Conservation (phyloP, 768 basidiomycete genomes). For the Kwoniella bestiolae region DNA sequence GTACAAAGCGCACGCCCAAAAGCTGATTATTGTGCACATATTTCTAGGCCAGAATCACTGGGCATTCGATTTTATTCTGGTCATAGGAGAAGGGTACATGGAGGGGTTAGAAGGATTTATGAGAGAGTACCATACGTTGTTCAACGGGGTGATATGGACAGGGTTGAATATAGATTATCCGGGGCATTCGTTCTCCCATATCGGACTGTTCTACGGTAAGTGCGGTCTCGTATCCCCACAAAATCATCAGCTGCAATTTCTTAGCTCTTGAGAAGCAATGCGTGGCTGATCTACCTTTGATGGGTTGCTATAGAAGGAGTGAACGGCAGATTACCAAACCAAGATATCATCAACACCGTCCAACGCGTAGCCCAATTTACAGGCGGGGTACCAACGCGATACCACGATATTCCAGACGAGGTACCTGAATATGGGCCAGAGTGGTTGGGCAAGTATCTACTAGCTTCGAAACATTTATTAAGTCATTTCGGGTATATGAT, state of each 20-base stretch:
- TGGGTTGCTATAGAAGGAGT: conserved; percentile 71
- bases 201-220: conserved; percentile 90
- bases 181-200: conserved; percentile 92
- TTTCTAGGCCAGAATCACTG: conserved; percentile 65
- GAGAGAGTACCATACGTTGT: conserved; percentile 76
- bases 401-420: conserved; percentile 71
- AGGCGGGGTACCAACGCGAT: conserved; percentile 73
- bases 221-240: neutral
- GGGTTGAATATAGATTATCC: conserved; percentile 94
- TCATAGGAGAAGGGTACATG: conserved; percentile 83
- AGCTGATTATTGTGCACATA: too few species aligned
- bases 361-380: conserved; percentile 71
- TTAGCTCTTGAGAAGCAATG: neutral
- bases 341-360: conserved; percentile 87
- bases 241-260: neutral
- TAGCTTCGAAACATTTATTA: conserved; percentile 68
- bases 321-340: conserved; percentile 93
- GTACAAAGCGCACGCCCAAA: too few species aligned
- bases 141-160: conserved; percentile 88
- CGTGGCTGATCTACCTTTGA: neutral
- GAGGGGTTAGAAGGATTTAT: conserved; percentile 95
- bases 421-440: neutral
- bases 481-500: conserved; percentile 76
- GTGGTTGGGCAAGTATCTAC: conserved; percentile 32
- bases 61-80: conserved; percentile 91